These are phyloP conservation scores for Apiotrichum siamense DNA, from an alignment of 1,284 basidiomycete species.

Conservation along the genomic window DNA sequence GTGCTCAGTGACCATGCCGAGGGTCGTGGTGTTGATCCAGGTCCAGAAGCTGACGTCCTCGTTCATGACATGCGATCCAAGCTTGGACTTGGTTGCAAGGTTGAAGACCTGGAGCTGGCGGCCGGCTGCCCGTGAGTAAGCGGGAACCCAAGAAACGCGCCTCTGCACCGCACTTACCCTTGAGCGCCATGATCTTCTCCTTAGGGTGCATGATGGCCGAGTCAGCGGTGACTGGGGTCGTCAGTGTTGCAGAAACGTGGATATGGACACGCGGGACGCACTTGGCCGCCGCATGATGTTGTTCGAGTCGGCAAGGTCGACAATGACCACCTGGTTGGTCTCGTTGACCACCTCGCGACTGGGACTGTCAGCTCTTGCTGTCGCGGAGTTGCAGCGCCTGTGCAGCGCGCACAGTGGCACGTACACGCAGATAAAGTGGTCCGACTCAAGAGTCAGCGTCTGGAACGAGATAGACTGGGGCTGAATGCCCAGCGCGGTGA, in stretches of 20 bases:
- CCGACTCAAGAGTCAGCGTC: constrained; percentile 90
- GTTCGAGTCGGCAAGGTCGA: constrained; percentile 91
- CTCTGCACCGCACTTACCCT: constrained; percentile 67
- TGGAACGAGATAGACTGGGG: constrained; percentile 97
- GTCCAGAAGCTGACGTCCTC: constrained; percentile 99
- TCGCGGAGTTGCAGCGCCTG: not conserved
- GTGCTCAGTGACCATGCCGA: constrained; percentile 93
- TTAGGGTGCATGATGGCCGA: constrained; percentile 98
- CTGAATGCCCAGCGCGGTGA: constrained; percentile 92
- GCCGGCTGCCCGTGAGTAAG: constrained; percentile 51
- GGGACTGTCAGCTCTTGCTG: constrained; percentile 1
- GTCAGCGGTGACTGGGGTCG: constrained; percentile 75
- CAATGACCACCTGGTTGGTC: constrained; percentile 93
- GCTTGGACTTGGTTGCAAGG: constrained; percentile 93
- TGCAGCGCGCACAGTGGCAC: too few species aligned
- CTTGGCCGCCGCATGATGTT: constrained; percentile 92
- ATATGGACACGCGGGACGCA: constrained; percentile 22
- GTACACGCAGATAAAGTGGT: constrained; percentile 81
- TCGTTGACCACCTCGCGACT: constrained; percentile 52
- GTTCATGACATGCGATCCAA: constrained; percentile 89
- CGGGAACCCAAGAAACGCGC: too few species aligned
- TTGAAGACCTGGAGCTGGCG: constrained; percentile 98
- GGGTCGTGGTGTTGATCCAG: constrained; percentile 85
- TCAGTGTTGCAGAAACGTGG: constrained; percentile 7
- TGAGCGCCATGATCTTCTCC: constrained; percentile 94